phyloP scores from a whole-genome alignment of 2,329 filamentous ascomycete genomes.

The Trichoderma sp. region DNA sequence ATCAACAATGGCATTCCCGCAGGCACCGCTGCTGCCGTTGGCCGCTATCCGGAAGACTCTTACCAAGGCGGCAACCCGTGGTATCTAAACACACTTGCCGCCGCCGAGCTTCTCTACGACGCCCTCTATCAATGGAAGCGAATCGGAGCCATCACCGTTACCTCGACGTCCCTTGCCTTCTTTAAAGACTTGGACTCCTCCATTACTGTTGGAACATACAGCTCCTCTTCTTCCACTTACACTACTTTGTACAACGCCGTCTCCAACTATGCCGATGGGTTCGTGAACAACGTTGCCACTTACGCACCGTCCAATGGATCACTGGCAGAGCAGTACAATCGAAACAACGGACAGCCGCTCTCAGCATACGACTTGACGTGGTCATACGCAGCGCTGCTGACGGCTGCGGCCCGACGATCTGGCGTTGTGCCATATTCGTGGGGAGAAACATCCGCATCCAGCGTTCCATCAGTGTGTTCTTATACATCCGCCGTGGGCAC shows the following conservation, averaged over 20 bases:
- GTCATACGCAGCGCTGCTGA: slow-evolving; percentile 72
- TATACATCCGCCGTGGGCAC: slow-evolving; percentile 50
- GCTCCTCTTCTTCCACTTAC: slow-evolving; percentile 50
- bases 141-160: slow-evolving; percentile 64
- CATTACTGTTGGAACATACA: slow-evolving; percentile 63
- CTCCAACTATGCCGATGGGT: slow-evolving; percentile 60
- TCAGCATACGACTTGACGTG: slow-evolving; percentile 70
- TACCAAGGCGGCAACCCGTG: slow-evolving; percentile 82
- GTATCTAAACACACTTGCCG: slow-evolving; percentile 75
- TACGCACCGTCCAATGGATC: slow-evolving; percentile 50
- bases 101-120: slow-evolving; percentile 78
- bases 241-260: slow-evolving; percentile 58
- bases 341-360: slow-evolving; percentile 53
- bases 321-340: slow-evolving; percentile 67
- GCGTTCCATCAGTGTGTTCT: slow-evolving; percentile 52
- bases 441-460: slow-evolving; percentile 49
- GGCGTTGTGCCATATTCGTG: slow-evolving; percentile 59
- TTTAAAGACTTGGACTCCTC: slow-evolving; percentile 66
- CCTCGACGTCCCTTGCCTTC: slow-evolving; percentile 66
- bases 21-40: slow-evolving; percentile 62
- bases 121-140: slow-evolving; percentile 71
- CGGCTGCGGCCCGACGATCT: slow-evolving; percentile 57
- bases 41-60: slow-evolving; percentile 69
- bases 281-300: slow-evolving; percentile 32
- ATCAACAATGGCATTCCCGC: slow-evolving; percentile 67